Evolutionary conservation across 139 green algal species (phyloP).

Genomic region (Tetraselmis striata): DNA sequence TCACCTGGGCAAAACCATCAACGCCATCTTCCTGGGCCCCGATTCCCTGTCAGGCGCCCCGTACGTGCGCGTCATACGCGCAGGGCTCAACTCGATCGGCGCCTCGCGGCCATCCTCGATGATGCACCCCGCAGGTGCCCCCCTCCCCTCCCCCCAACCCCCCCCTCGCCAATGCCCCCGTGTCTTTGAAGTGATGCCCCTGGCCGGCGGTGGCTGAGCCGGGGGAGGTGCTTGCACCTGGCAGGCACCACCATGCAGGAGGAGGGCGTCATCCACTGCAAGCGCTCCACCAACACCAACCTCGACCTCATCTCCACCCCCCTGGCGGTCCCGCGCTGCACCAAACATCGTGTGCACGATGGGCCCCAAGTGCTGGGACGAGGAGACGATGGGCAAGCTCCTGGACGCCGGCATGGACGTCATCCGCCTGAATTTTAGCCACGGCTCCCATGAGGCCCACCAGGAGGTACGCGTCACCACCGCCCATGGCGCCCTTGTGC

Average conservation of each 20-base stretch:
- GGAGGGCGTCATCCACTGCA: neutral
- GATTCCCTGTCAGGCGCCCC: neutral
- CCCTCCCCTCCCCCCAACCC: too few relatives aligned
- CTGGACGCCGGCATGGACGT: conserved; percentile 29
- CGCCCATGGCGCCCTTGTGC: too few relatives aligned
- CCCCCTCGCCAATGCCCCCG: too few relatives aligned
- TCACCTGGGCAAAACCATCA: neutral
- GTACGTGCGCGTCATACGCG: neutral
- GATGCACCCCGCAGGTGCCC: too few relatives aligned
- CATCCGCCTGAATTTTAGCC: conserved; percentile 46
- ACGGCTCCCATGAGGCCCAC: conserved; percentile 38
- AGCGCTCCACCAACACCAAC: conserved; percentile 44
- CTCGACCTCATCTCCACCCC: conserved; percentile 41
- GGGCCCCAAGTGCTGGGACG: conserved; percentile 23
- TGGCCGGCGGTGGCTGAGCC: too few relatives aligned
- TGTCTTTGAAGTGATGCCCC: too few relatives aligned
- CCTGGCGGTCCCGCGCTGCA: conserved; percentile 7
- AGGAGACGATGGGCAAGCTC: conserved; percentile 19
- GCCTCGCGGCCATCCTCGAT: neutral
- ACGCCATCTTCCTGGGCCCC: neutral
- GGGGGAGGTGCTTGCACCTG: too few relatives aligned
- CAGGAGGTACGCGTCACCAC: too few relatives aligned
- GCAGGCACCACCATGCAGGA: neutral
- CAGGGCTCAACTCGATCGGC: neutral
- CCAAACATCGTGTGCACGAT: conserved; percentile 37